These are phyloP conservation scores for Salix purpurea DNA, from an alignment of 345 rosid species.

Conservation along the genomic window DNA sequence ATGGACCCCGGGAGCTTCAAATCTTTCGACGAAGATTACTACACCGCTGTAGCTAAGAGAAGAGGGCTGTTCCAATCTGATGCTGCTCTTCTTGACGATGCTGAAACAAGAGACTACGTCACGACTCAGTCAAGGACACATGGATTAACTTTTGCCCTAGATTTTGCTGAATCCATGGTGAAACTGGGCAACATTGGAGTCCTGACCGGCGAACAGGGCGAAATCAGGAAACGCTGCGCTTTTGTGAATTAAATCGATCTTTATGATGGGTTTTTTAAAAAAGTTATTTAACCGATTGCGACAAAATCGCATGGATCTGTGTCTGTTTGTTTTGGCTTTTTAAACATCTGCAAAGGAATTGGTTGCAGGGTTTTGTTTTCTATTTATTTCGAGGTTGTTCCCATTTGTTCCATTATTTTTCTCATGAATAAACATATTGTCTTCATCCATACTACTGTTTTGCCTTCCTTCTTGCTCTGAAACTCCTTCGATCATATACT, in stretches of 20 bases:
- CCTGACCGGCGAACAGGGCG: conserved; percentile 21
- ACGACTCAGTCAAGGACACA: conserved; percentile 20
- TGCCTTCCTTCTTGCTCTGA: not conserved
- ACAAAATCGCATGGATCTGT: not conserved
- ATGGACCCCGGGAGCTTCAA: conserved; percentile 69
- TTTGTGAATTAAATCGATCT: conserved; percentile 4
- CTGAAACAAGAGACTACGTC: conserved; percentile 34
- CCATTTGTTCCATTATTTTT: not conserved
- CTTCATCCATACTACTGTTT: not conserved
- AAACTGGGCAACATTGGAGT: conserved; percentile 15
- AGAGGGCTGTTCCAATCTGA: conserved; percentile 59
- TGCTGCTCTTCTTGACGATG: conserved; percentile 51
- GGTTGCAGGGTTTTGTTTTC: not conserved
- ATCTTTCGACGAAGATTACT: conserved; percentile 49
- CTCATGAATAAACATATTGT: not conserved
- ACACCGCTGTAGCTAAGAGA: conserved; percentile 35
- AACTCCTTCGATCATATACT: not conserved
- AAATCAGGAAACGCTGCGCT: conserved; percentile 19
- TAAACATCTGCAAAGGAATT: not conserved
- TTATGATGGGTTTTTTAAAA: not conserved
- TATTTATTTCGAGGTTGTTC: not conserved
- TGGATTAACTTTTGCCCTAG: conserved; percentile 33
- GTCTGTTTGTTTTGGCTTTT: not conserved
- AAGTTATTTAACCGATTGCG: not conserved
- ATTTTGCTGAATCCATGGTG: conserved; percentile 16